phyloP scores from a whole-genome alignment of 2,329 filamentous ascomycete species.

The Fusarium tanahbumbuense region DNA sequence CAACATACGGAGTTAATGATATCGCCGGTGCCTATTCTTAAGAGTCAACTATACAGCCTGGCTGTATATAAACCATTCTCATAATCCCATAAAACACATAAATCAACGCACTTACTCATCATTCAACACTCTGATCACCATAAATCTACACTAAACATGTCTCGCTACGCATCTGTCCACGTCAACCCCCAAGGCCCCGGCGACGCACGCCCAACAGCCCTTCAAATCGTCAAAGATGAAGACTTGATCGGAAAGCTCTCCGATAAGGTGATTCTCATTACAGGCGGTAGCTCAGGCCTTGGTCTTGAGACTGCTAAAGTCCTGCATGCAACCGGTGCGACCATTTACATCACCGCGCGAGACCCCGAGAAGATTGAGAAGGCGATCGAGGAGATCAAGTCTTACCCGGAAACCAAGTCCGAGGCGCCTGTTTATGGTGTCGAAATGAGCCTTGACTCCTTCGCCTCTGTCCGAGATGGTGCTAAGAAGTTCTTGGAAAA shows the following conservation, averaged over 20 bases:
- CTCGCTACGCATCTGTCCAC: slow-evolving; percentile 8
- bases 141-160: background rate
- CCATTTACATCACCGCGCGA: slow-evolving; percentile 13
- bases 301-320: slow-evolving; percentile 14
- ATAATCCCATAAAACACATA: background rate
- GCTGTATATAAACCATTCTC: background rate
- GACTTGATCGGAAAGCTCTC: background rate
- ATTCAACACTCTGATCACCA: background rate
- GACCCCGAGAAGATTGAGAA: slow-evolving; percentile 2
- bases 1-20: background rate
- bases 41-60: no score
- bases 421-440: background rate
- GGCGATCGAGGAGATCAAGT: slow-evolving; percentile 1
- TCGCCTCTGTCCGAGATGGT: slow-evolving; percentile 3
- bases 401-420: background rate
- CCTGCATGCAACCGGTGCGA: slow-evolving; percentile 11
- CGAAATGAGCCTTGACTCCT: slow-evolving; percentile 5
- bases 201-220: slow-evolving; percentile 29
- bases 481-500: background rate
- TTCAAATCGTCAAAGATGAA: slow-evolving; percentile 21
- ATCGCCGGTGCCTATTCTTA: background rate
- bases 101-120: rapidly evolving
- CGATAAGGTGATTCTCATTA: slow-evolving; percentile 1
- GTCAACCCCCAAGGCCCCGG: slow-evolving; percentile 16
- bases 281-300: slow-evolving; percentile 20